Percentiles rank a stretch among this genome's conserved stretches.
Evolutionary conservation across 805 yeast genomes (phyloP).

Genomic region (Lipomyces sp.): DNA sequence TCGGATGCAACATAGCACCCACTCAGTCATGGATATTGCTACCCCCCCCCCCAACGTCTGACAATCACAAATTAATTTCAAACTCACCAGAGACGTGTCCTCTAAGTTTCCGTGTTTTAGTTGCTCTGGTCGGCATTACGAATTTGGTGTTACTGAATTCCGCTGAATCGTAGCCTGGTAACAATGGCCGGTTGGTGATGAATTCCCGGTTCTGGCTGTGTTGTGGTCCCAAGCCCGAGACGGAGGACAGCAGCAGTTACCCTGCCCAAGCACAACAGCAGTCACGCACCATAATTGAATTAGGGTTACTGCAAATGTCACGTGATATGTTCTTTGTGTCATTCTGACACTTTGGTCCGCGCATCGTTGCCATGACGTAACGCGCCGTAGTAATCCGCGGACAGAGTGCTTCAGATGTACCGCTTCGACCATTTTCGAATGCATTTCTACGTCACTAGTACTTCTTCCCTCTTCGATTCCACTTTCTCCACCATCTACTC

Average conservation of each 20-base stretch:
- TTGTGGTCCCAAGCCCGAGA: not conserved
- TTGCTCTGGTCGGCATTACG: slow-evolving; percentile 41
- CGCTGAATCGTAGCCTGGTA: not conserved
- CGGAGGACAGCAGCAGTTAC: not conserved
- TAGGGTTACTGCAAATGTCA: not conserved
- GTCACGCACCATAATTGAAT: not conserved
- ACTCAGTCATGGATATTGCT: not conserved
- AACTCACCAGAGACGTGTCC: slow-evolving; percentile 99
- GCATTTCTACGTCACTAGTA: not conserved
- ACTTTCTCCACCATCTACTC: not conserved
- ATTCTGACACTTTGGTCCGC: not conserved
- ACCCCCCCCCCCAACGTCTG: not conserved
- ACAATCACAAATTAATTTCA: not conserved
- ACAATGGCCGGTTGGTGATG: not conserved
- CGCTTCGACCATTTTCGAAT: not conserved
- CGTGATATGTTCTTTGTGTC: not conserved
- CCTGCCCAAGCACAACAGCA: not conserved
- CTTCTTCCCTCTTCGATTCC: not conserved
- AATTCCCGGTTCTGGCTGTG: not conserved
- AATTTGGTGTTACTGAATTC: slow-evolving; percentile 11
- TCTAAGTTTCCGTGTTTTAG: slow-evolving; percentile 99
- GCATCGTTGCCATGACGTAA: not conserved
- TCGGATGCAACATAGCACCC: not conserved
- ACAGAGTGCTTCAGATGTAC: too few species aligned
- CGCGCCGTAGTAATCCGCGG: too few species aligned